Evolutionary conservation across 2,329 filamentous ascomycete species (phyloP), one percentile per base, ranked within the genome.

Genomic region (Paracoccidioides lutzii): DNA sequence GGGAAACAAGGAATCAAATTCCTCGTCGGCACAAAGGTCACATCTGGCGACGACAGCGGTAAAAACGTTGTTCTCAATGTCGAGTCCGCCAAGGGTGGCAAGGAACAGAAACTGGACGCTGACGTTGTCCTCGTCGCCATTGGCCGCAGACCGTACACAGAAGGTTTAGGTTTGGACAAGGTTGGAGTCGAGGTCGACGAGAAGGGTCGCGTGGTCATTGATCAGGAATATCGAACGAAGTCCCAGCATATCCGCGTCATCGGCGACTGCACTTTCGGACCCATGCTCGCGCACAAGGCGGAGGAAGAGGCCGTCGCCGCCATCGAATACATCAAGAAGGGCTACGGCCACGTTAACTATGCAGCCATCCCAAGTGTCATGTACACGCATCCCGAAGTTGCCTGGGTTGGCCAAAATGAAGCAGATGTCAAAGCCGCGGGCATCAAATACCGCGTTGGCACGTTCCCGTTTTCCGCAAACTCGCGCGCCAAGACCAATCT

Each of bases 271-370:
- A 98, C 93, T 49, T 98, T 98, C 72, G 93, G 93, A 8, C 90
- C 90, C 68, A 98, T 98, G 93, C 84, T 98, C 67, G 93, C 93
- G 55, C 93, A 98, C 82, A 98, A 98, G 82, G 93, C 93, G 53
- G 93, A 98, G 76, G 93, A 98, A 76, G 93, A 98, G 76, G 93
- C 82, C 58, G 90, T 97, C 61, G 93, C 93, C 37, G 91, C 85
- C 57, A 80, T 97, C 60, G 93, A 98, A 76, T 97, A 90, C 79
- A 93, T 98, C 75, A 91, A 88, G 78, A 97, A 97, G 80, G 90
- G 90, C 62, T 87, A 94, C 74, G 93, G 93, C 57, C 93, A 98
- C 75, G 93, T 98, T 76, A 98, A 98, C 85, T 98, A 98, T 77
- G 88, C 83, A 67, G 88, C 87, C 73, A 98, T 98, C 69, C 93